Conservation (phyloP, 164 flowering plant genomes). For the Piper longum region DNA sequence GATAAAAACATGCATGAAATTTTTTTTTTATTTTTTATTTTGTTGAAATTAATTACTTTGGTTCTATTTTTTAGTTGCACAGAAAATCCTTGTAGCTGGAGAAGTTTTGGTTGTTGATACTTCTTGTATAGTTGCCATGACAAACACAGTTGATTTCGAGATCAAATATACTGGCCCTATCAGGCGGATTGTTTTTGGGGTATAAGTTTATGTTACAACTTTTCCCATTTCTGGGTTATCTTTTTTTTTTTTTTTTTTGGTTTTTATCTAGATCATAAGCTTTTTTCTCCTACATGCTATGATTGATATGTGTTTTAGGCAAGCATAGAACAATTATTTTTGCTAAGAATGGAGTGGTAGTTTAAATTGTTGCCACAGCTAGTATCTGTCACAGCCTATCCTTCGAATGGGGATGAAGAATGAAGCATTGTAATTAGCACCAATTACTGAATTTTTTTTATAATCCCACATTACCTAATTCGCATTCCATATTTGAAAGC, state of each 20-base stretch:
- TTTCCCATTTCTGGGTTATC: background rate
- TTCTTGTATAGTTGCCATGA: slow-evolving; percentile 69
- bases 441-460: no score
- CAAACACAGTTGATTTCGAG: slow-evolving; percentile 52
- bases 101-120: slow-evolving; percentile 73
- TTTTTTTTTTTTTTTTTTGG: no score
- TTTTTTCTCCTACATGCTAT: background rate
- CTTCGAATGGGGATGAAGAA: no score
- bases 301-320: background rate
- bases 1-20: no score
- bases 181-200: slow-evolving; percentile 85
- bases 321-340: no score
- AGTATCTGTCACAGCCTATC: no score
- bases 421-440: no score
- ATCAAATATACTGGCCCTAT: slow-evolving; percentile 60
- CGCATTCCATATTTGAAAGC: no score
- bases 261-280: background rate
- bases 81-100: slow-evolving; percentile 89
- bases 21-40: no score
- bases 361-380: no score
- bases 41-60: background rate
- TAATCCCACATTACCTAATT: no score
- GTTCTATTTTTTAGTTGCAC: slow-evolving; percentile 49
- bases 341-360: background rate
- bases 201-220: slow-evolving; percentile 6